Evolutionary conservation across 768 basidiomycete genomes (phyloP).

Genomic region (Collybia sordida): DNA sequence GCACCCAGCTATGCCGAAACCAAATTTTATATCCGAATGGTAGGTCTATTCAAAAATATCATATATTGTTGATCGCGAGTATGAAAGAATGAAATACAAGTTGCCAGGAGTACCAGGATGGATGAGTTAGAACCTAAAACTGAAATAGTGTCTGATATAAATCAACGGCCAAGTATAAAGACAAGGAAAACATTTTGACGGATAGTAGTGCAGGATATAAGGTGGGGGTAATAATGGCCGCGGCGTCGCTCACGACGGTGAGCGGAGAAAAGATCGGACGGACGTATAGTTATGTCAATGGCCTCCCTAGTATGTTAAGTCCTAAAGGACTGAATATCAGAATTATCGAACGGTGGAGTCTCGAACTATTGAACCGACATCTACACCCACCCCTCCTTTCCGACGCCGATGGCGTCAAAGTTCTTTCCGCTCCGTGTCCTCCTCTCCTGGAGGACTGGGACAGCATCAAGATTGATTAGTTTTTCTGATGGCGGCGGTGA

Average conservation of each 20-base stretch:
- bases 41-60: background rate
- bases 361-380: conserved; percentile 37
- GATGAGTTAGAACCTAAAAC: background rate
- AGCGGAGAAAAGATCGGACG: conserved; percentile 9
- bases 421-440: conserved; percentile 83
- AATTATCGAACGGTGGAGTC: conserved; percentile 51
- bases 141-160: conserved; percentile 5
- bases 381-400: conserved; percentile 77
- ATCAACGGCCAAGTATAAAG: conserved; percentile 1
- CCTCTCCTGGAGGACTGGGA: conserved; percentile 68
- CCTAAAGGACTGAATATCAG: conserved; percentile 32
- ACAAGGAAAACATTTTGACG: conserved; percentile 12
- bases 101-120: conserved; percentile 6
- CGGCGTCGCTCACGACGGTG: conserved; percentile 10
- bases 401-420: conserved; percentile 80
- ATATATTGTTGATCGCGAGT: background rate
- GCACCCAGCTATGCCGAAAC: background rate
- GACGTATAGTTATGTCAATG: conserved; percentile 18
- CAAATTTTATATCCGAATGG: background rate
- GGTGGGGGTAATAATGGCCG: conserved; percentile 5
- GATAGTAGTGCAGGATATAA: background rate
- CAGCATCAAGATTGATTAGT: conserved; percentile 78
- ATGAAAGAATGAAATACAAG: conserved; percentile 1
- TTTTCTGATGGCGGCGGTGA: conserved; percentile 79
- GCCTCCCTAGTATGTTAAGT: conserved; percentile 14